A percentile compares a stretch with the other conserved stretches of the same genome.
Conservation (phyloP, 2,329 filamentous ascomycete genomes). For the Xylaria digitata region DNA sequence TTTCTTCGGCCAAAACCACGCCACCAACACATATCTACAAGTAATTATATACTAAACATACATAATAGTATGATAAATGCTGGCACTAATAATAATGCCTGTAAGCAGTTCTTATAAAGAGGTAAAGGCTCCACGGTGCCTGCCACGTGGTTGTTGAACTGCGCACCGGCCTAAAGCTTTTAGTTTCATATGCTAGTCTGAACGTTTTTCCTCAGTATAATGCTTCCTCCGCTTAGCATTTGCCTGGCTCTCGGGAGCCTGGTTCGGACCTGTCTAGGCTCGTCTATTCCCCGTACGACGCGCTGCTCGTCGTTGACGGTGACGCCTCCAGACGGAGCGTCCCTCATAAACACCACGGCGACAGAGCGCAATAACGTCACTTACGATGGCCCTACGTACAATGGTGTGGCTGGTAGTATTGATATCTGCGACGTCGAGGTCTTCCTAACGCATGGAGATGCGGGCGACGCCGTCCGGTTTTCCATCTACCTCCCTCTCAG, state of each 20-base stretch:
- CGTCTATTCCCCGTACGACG: constrained; percentile 10
- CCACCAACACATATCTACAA: background rate
- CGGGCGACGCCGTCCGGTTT: constrained; percentile 41
- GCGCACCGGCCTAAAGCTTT: background rate
- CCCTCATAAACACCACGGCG: constrained; percentile 40
- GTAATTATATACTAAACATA: background rate
- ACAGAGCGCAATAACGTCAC: constrained; percentile 42
- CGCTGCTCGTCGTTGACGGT: constrained; percentile 38
- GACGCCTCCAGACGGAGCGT: constrained; percentile 36
- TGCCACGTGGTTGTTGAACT: background rate
- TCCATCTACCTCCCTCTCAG: constrained; percentile 40
- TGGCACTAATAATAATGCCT: constrained; percentile 14
- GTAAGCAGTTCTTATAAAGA: constrained; percentile 5
- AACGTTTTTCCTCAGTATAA: background rate
- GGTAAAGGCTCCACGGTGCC: background rate
- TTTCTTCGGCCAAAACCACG: constrained; percentile 3
- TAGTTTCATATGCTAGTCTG: background rate
- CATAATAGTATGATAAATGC: background rate
- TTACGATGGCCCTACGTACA: constrained; percentile 34
- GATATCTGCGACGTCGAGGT: constrained; percentile 44
- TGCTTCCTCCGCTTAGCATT: constrained; percentile 17
- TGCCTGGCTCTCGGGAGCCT: constrained; percentile 23
- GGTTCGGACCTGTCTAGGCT: constrained; percentile 18
- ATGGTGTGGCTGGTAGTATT: constrained; percentile 36
- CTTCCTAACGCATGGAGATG: constrained; percentile 42